Evolutionary conservation across 805 yeast genomes (phyloP), one percentile per base, ranked within the genome.

Genomic region (Candida ascalaphidarum): DNA sequence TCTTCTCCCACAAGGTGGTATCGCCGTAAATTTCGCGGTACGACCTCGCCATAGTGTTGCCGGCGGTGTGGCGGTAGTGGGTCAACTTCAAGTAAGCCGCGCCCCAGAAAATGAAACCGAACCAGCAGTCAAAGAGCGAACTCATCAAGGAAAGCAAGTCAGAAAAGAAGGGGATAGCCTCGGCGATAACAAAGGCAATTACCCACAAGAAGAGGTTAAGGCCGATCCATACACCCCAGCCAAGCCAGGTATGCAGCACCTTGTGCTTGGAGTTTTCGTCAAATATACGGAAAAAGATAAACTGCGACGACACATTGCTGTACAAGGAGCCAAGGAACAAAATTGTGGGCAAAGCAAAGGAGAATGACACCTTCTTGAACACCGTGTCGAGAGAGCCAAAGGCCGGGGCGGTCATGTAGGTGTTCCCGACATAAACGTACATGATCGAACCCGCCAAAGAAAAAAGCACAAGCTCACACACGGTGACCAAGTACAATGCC

Each of bases 71-170:
- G n/a, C n/a, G n/a, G 18, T 17, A 17, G 28, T 53, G 50, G 35
- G 58, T 58, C 37, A 71, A 50, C 39, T 65, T 60, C 43, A 69
- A 61, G 46, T 47, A 74, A 0, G 80, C 79, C 17, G 70, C 64
- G 11, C 77, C 71, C 80, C 80, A 74, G 39, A 73, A 74, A 5
- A 73, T 70, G 39, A 71, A 74, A 0, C 80, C 80, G 38, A 74
- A 74, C 76, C 78, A 74, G 45, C 79, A 72, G 46, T 74, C 80
- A 41, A 74, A 74, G 28, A 74, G 52, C 2, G 81, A 72, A 10
- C 73, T 66, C 78, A 74, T 72, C 40, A 74, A 51, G 3, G 77
- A 62, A 19, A 74, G 53, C 34, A 74, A 48, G 39, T 73, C 79
- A 16, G 71, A 61, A 49, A 74, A 74, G 46, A 74, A 73, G n/a